These are phyloP conservation scores for Ochetophila trinervis DNA, from an alignment of 306 rosid species.

Conservation along the genomic window DNA sequence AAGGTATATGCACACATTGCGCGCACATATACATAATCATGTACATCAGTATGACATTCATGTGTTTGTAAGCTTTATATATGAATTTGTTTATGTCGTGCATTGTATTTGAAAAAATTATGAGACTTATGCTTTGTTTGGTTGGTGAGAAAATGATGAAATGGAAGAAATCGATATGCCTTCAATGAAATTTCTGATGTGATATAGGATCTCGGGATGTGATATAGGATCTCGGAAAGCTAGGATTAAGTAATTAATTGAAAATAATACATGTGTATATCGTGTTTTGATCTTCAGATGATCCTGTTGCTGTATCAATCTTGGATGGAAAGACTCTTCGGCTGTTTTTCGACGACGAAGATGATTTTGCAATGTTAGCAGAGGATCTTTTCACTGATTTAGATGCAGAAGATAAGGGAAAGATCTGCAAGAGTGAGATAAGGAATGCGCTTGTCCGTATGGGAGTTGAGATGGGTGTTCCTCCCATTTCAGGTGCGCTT, in stretches of 20 bases:
- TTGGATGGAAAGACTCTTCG: constrained; percentile 75
- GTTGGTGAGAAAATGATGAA: neutral
- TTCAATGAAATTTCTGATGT: neutral
- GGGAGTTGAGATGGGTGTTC: constrained; percentile 98
- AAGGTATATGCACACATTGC: constrained; percentile 36
- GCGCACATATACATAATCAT: neutral
- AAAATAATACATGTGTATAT: constrained; percentile 1
- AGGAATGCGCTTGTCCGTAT: constrained; percentile 67
- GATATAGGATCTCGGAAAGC: neutral
- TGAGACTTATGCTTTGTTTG: constrained; percentile 5
- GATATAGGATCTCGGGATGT: neutral
- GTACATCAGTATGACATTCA: too few relatives aligned
- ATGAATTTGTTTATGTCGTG: neutral
- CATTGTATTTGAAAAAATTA: neutral
- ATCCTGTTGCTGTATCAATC: constrained; percentile 70
- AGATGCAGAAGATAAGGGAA: constrained; percentile 85
- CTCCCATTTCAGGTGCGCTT: constrained; percentile 74
- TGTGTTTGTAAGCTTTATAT: neutral
- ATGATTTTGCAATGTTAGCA: constrained; percentile 90
- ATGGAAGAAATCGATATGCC: neutral
- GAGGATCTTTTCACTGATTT: constrained; percentile 85
- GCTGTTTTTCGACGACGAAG: constrained; percentile 80
- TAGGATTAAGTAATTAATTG: too few relatives aligned
- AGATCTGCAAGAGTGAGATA: constrained; percentile 69
- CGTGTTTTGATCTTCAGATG: constrained; percentile 44